Conservation (phyloP, 208 protist species). For the Acanthamoeba lugdunensis region DNA sequence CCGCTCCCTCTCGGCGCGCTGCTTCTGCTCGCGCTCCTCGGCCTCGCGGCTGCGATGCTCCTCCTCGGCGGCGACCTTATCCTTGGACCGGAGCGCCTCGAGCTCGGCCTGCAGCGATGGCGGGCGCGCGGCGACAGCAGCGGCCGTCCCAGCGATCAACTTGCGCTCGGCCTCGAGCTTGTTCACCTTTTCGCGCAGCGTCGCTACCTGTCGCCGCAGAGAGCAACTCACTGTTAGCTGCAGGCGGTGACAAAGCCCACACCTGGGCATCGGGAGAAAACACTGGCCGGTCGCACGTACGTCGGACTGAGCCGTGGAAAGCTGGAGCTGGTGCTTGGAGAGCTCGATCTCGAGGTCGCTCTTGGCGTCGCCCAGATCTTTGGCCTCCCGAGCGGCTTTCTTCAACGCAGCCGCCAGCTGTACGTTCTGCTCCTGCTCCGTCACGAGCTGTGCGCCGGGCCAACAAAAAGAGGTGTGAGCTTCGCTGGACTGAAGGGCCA, state of each 20-base stretch:
- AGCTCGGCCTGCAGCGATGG: constrained; percentile 34
- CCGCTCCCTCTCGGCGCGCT: not conserved
- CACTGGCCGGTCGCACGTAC: not conserved
- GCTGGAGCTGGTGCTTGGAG: constrained; percentile 5
- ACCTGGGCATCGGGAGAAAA: not conserved
- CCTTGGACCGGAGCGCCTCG: constrained; percentile 38
- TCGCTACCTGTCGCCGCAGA: not conserved
- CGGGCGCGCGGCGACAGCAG: not conserved
- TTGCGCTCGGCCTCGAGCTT: constrained; percentile 27
- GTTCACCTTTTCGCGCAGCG: constrained; percentile 8
- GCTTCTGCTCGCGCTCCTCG: not conserved
- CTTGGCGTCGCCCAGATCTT: constrained; percentile 2
- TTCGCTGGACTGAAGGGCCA: not conserved
- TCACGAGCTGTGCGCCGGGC: not conserved
- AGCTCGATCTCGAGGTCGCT: constrained; percentile 33
- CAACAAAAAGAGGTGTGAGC: not conserved
- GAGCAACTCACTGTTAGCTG: not conserved
- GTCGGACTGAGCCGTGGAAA: not conserved
- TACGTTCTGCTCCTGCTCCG: not conserved
- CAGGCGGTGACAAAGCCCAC: not conserved
- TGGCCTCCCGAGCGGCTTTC: not conserved
- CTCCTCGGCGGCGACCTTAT: not conserved
- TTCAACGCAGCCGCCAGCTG: not conserved
- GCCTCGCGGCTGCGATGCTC: not conserved
- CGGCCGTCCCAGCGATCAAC: not conserved